Evolutionary conservation across 1,284 basidiomycete genomes (phyloP), one percentile per base, ranked within the genome.

Genomic region (Crepidotus sp.): DNA sequence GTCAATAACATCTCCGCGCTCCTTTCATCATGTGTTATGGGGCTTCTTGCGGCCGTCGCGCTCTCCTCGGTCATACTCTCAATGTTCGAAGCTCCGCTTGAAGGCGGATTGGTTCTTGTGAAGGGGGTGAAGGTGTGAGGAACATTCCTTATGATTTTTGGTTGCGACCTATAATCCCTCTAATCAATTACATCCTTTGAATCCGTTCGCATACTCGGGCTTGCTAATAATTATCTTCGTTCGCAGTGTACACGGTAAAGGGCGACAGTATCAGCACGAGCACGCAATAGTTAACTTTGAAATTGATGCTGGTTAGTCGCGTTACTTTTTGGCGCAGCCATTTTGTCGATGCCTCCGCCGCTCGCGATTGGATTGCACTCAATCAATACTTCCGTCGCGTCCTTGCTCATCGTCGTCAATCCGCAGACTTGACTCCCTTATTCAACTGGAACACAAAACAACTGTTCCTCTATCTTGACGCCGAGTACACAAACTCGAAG

Each of bases 391-490:
- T 14, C 27, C 4, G 13, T 33, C 24, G 26, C 14, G 14, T 9
- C 4, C 24, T 14, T 17, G 7, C 24, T 27, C 4, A 27, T 25
- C 21, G 19, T 17, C 7, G 19, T 17, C 7, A 3, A 17, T n/a
- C 36, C 36, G 49, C 56, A 85, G 91, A 95, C 63, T 67, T 94
- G 10, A 68, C 72, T 9, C 76, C 87, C 3, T 68, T 95, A 14
- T 95, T 94, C 65, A 73, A 90, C 61, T 95, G 91, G 89, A 95
- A 95, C 61, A 95, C 91, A 9, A 95, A 95, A 62, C 91, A 95
- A 59, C 61, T 95, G 13, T 94, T 95, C 59, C 62, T 94, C 15
- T 91, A 86, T 57, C 69, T 92, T 30, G 75, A 80, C 52, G 89
- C 84, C 0, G 84, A 90, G 59, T 91, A 89, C 57, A 72, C 70